Percentiles rank a stretch among this genome's conserved stretches.
These are phyloP conservation scores for Letharia lupina DNA, from an alignment of 495 filamentous ascomycete species.

Conservation along the genomic window DNA sequence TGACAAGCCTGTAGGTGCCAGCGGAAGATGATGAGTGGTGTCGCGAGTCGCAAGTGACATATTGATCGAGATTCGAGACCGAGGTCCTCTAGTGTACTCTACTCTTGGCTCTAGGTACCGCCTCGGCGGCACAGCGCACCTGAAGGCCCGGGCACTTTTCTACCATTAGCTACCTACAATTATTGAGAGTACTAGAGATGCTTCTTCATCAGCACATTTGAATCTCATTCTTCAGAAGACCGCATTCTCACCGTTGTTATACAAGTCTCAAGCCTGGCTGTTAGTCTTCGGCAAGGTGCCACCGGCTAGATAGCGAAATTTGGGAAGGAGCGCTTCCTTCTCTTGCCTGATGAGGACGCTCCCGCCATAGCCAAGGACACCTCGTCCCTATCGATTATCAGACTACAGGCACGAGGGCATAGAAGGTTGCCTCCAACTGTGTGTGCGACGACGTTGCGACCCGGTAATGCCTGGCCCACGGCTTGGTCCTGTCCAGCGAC, in stretches of 20 bases:
- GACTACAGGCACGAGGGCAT: neutral
- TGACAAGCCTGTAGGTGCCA: neutral
- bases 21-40: neutral
- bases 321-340: conserved; percentile 3
- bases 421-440: neutral
- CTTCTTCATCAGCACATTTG: neutral
- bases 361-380: conserved; percentile 13
- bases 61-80: neutral
- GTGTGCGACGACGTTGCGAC: neutral
- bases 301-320: neutral
- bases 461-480: neutral
- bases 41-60: conserved; percentile 3
- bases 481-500: neutral
- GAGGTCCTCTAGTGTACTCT: neutral
- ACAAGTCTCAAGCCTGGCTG: neutral
- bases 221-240: neutral
- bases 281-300: neutral
- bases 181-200: neutral
- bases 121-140: neutral
- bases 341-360: conserved; percentile 10
- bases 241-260: neutral
- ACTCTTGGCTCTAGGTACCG: neutral
- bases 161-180: neutral
- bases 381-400: conserved; percentile 4
- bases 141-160: neutral